These are phyloP conservation scores for Guadua angustifolia DNA, from an alignment of 176 grass and related monocot genomes.

Conservation along the genomic window DNA sequence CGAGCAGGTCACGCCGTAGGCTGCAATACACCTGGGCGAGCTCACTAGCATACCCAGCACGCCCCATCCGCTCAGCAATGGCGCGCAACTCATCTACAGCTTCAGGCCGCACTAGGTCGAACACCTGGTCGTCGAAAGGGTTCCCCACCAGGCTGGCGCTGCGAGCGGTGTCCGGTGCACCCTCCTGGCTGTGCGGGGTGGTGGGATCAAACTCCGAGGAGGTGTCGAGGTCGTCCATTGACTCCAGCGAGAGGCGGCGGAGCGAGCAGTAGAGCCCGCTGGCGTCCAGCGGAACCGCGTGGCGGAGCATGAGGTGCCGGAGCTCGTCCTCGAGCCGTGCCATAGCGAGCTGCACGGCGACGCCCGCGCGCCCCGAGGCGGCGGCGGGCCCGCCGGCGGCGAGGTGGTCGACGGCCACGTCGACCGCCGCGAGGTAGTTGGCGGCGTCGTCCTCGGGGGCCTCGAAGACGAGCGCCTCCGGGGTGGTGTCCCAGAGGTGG, in stretches of 20 bases:
- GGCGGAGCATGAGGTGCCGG: conserved; percentile 75
- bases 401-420: conserved; percentile 47
- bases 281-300: conserved; percentile 76
- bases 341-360: conserved; percentile 85
- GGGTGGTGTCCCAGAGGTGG: conserved; percentile 67
- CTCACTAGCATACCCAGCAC: conserved; percentile 69
- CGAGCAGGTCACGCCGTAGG: conserved; percentile 75
- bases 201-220: conserved; percentile 72
- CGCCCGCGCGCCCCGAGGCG: conserved; percentile 40
- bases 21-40: conserved; percentile 76
- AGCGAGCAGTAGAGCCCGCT: conserved; percentile 78
- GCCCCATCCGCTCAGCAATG: conserved; percentile 75
- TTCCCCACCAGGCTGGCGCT: conserved; percentile 49
- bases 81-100: conserved; percentile 55
- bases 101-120: conserved; percentile 76
- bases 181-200: conserved; percentile 63
- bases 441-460: conserved; percentile 54
- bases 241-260: conserved; percentile 83
- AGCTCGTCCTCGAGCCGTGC: conserved; percentile 87
- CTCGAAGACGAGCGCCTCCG: conserved; percentile 81
- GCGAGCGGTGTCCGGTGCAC: conserved; percentile 48
- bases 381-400: not conserved
- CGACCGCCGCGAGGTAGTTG: conserved; percentile 65
- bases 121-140: conserved; percentile 66
- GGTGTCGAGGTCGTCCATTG: conserved; percentile 82